Evolutionary conservation across 768 basidiomycete genomes (phyloP), one percentile per base, ranked within the genome.

Genomic region (Mycena crocata): DNA sequence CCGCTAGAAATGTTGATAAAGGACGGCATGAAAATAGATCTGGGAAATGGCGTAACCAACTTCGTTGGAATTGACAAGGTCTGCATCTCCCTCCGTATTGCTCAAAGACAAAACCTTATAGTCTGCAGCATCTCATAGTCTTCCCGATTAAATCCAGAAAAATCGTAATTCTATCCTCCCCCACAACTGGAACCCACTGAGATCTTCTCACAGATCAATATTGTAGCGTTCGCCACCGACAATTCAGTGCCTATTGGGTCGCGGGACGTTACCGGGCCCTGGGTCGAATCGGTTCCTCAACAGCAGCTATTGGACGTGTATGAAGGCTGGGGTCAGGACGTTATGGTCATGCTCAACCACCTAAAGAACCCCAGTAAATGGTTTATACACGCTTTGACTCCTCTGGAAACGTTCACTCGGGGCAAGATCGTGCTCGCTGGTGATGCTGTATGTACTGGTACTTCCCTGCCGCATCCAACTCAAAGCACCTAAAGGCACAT

Each of bases 31-130:
- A 81, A 82, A 62, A 79, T 78, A 5, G 74, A 82, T 39, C 45
- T 86, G 3, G 62, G 72, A 4, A 40, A 56, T 12, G 75, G 78
- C 30, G 81, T 84, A 3, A 59, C 80, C 12, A 82, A 80, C 65
- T 86, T 84, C 74, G 66, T 84, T 39, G 86, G 85, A 0, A 68
- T 77, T 23, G 76, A 82, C 58, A 85, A 84, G 77, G 87, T 86
- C 48, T 9, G 48, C 30, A 17, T 26, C 3, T 31, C 17, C 42
- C 46, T 8, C 32, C 45, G 50, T 58, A 23, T 61, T 60, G 40
- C 35, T 40, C 12, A 12, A 49, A 39, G 15, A 13, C 8, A 21
- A 14, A 37, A 26, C 52, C 23, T 44, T 26, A 23, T 40, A 9
- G 32, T 40, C 31, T 13, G 37, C 61, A 88, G 87, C 87, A 89